Conservation (phyloP, 192 early-diverging fungal genomes). For the Coemansia erecta region DNA sequence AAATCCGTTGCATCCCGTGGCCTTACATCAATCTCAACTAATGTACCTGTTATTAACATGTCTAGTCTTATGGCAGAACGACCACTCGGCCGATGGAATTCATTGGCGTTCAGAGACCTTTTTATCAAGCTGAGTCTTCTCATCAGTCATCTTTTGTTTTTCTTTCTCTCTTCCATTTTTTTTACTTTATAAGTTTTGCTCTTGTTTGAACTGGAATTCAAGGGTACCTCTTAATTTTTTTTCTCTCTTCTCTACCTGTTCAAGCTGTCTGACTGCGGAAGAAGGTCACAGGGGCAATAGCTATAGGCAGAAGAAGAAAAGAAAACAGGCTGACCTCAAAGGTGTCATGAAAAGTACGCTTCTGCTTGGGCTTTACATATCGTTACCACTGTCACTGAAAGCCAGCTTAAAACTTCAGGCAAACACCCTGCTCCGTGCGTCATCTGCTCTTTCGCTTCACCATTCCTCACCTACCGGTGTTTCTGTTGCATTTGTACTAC, state of each 20-base stretch:
- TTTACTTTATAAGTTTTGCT: slow-evolving; percentile 2
- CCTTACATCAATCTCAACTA: too few species aligned
- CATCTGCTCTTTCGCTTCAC: background rate
- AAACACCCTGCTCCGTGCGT: background rate
- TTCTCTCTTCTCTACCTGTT: background rate
- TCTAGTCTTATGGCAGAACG: too few species aligned
- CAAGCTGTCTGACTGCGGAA: too few species aligned
- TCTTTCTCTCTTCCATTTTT: background rate
- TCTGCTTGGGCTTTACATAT: background rate
- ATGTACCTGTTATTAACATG: too few species aligned
- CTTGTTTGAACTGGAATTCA: background rate
- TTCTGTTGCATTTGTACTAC: slow-evolving; percentile 5
- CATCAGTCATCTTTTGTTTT: background rate
- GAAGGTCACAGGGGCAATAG: too few species aligned
- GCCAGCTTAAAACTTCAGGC: background rate
- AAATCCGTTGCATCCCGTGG: too few species aligned
- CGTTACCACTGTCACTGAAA: slow-evolving; percentile 5
- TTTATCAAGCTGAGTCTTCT: background rate
- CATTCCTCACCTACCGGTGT: background rate
- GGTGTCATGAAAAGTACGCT: slow-evolving; percentile 3
- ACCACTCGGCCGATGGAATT: too few species aligned
- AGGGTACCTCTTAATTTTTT: background rate
- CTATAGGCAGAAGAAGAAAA: too few species aligned
- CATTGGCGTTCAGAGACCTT: too few species aligned
- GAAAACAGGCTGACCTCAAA: background rate